Conservation (phyloP, 2,329 filamentous ascomycete genomes). For the Paraconiothyrium sp. region DNA sequence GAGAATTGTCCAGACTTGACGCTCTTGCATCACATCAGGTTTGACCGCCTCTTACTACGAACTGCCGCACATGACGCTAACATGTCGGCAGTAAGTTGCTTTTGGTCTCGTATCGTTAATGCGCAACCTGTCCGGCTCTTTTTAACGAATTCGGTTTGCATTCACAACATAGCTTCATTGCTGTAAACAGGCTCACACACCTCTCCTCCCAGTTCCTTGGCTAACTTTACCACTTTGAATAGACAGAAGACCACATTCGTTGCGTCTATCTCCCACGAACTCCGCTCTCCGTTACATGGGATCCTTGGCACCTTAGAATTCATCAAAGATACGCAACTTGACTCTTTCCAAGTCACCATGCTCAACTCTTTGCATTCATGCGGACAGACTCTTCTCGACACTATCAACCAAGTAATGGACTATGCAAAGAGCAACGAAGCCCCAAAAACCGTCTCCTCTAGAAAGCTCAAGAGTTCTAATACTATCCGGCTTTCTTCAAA, state of each 20-base stretch:
- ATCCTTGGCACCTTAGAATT: slow-evolving; percentile 59
- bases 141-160: background rate
- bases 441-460: slow-evolving; percentile 24
- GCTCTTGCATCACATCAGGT: slow-evolving; percentile 54
- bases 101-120: background rate
- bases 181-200: too few relatives aligned
- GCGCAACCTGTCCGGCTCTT: background rate
- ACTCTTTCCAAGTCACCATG: slow-evolving; percentile 34
- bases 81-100: slow-evolving; percentile 1
- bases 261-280: slow-evolving; percentile 48
- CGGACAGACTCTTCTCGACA: slow-evolving; percentile 54
- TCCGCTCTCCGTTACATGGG: slow-evolving; percentile 67
- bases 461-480: slow-evolving; percentile 37
- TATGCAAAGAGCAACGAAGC: slow-evolving; percentile 40
- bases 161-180: background rate
- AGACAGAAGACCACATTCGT: slow-evolving; percentile 44
- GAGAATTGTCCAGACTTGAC: slow-evolving; percentile 64
- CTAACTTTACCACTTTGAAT: background rate
- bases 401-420: slow-evolving; percentile 49
- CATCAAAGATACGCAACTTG: slow-evolving; percentile 30
- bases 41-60: background rate
- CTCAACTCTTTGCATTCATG: slow-evolving; percentile 50
- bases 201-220: background rate
- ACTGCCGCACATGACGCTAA: slow-evolving; percentile 1
- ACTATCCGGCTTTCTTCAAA: slow-evolving; percentile 42